A percentile compares a stretch with the other conserved stretches of the same genome.
phyloP scores from a whole-genome alignment of 495 filamentous ascomycete species.

The Melanomma pulvis-pyrius region DNA sequence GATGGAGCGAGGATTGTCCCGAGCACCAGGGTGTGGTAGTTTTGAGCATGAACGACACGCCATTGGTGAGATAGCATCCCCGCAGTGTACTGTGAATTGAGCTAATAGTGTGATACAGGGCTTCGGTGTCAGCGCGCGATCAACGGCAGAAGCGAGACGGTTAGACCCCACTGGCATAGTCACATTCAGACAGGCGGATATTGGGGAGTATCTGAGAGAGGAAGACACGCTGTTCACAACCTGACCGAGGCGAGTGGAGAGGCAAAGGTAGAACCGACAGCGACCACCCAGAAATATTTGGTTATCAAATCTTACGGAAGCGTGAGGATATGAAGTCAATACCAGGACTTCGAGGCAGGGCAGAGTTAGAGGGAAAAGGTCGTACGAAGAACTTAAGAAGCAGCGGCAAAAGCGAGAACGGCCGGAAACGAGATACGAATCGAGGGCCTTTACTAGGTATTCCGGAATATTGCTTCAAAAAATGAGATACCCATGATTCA shows the following conservation, averaged over 20 bases:
- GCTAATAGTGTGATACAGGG: conserved; percentile 50
- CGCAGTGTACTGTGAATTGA: neutral
- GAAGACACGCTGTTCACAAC: conserved; percentile 53
- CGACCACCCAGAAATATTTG: too few species aligned
- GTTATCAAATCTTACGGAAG: too few species aligned
- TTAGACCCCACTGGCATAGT: conserved; percentile 88
- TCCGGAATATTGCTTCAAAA: too few species aligned
- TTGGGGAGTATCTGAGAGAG: conserved; percentile 90
- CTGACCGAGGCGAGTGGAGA: conserved; percentile 16
- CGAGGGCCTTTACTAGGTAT: too few species aligned
- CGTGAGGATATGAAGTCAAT: too few species aligned
- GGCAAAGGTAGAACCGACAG: too few species aligned
- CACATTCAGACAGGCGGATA: conserved; percentile 83
- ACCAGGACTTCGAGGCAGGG: too few species aligned
- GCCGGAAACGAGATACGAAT: too few species aligned
- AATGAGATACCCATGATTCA: too few species aligned
- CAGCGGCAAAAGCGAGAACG: too few species aligned
- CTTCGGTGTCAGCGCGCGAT: conserved; percentile 82
- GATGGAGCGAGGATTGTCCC: conserved; percentile 85
- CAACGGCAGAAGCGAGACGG: conserved; percentile 75
- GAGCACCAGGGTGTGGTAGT: conserved; percentile 77
- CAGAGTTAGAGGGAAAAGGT: too few species aligned
- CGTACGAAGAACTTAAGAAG: too few species aligned
- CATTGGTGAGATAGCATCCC: conserved; percentile 56
- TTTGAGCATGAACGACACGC: conserved; percentile 75